Evolutionary conservation across 495 filamentous ascomycete genomes (phyloP).

Genomic region (Aspergillus kassunensis): DNA sequence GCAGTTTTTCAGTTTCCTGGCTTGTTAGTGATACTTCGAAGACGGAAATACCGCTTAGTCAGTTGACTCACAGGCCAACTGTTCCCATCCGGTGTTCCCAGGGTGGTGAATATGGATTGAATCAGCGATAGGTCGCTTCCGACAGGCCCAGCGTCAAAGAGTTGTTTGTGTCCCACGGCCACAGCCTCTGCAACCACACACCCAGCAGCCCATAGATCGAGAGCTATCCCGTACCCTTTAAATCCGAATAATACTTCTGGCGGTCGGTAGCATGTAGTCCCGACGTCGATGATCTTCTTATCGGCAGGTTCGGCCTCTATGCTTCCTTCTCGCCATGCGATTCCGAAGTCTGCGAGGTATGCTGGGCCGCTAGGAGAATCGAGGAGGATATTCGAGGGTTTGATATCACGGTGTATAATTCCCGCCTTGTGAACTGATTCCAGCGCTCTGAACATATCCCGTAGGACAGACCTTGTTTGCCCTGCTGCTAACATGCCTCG

Average conservation of each 20-base stretch:
- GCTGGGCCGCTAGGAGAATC: conserved; percentile 62
- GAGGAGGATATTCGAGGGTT: conserved; percentile 85
- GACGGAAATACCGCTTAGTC: not conserved
- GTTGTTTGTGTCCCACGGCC: conserved; percentile 41
- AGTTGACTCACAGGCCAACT: conserved; percentile 64
- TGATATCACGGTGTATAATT: conserved; percentile 91
- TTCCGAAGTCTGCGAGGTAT: conserved; percentile 86
- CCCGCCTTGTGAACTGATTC: conserved; percentile 63
- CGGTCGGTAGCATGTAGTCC: conserved; percentile 84
- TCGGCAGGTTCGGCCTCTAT: conserved; percentile 56
- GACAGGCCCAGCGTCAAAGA: conserved; percentile 83
- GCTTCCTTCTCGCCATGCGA: conserved; percentile 70
- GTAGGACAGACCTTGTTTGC: conserved; percentile 49
- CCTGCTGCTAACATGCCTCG: conserved; percentile 37
- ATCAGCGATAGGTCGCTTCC: conserved; percentile 92
- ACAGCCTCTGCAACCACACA: conserved; percentile 70
- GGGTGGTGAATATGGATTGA: conserved; percentile 79
- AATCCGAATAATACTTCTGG: conserved; percentile 91
- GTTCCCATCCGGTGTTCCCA: conserved; percentile 75
- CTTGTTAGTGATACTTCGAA: conserved; percentile 6
- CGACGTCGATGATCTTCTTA: conserved; percentile 84
- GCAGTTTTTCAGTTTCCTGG: conserved; percentile 52
- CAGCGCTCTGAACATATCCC: conserved; percentile 69
- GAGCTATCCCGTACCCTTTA: conserved; percentile 57
- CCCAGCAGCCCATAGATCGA: conserved; percentile 92